Evolutionary conservation across 129 eudicot species (phyloP).

Genomic region (Chrysanthemum seticuspe): DNA sequence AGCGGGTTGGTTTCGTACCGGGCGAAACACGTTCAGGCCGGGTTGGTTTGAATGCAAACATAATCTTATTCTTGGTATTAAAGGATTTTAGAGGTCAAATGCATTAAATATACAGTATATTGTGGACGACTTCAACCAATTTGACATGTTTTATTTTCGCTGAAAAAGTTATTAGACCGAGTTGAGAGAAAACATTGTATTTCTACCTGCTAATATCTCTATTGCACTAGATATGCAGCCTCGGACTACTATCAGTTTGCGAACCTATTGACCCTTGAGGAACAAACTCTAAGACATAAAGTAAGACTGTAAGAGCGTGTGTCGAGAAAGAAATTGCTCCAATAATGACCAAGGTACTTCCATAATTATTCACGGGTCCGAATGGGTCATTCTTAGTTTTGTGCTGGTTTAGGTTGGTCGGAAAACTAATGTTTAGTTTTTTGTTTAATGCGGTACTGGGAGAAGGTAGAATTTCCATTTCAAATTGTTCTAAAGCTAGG

Average conservation of each 20-base stretch:
- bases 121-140: no score
- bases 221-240: conserved; percentile 41
- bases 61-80: no score
- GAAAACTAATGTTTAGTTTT: conserved; percentile 25
- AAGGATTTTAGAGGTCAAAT: no score
- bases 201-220: not conserved
- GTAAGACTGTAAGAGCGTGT: conserved; percentile 53
- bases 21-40: no score
- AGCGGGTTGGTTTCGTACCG: no score
- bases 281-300: conserved; percentile 56
- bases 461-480: conserved; percentile 54
- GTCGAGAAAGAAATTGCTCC: conserved; percentile 91
- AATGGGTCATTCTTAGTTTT: not conserved
- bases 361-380: not conserved
- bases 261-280: conserved; percentile 76
- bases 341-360: conserved; percentile 80
- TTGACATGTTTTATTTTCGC: no score
- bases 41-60: no score
- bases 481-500: no score
- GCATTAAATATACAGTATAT: no score
- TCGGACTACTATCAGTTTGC: conserved; percentile 75
- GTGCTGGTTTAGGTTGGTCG: not conserved
- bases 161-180: no score
- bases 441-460: conserved; percentile 79
- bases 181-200: not conserved